Evolutionary conservation across 2,329 filamentous ascomycete genomes (phyloP), one percentile per base, ranked within the genome.

Genomic region (Cladophialophora carrionii): DNA sequence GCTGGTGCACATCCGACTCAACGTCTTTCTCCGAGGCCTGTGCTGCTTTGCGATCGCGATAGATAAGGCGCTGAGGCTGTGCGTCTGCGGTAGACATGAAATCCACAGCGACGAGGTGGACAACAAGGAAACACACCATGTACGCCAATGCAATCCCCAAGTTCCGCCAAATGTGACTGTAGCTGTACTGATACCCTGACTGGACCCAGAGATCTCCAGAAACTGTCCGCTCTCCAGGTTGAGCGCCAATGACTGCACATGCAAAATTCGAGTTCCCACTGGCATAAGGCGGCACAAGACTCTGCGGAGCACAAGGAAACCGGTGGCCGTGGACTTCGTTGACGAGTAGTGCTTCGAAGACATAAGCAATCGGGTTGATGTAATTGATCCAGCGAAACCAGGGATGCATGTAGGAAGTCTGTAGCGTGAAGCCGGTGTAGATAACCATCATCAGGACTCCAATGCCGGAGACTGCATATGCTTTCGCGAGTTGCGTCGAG

Each of bases 251-350:
- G 2, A 81, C 79, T 1, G 81, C 74, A 34, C 66, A 68, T 24
- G 59, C 90, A 67, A 88, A 92, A 77, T 87, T 93, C 67, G 92
- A 92, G 72, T 92, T 84, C 0, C 87, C 83, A 0, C 90, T 90
- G 71, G 91, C 88, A 72, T 92, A 91, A 0, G 92, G 79, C 0
- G 93, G 87, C 0, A 87, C 82, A 0, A 85, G 37, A 48, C 46
- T 63, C 48, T 55, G 31, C 43, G 37, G 20, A 43, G 61, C 66
- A 62, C 24, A 73, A 56, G 62, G 64, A 41, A 57, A 66, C 2
- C 34, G 14, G 48, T 75, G 74, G 17, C 63, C 63, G 57, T 77
- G 73, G 58, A 79, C 77, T 58, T 79, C 77, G 24, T 75, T 78
- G 1, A 75, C 74, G 0, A 79, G 69, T 4, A 78, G 65, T 7